phyloP scores from a whole-genome alignment of 768 basidiomycete species.

The Psilocybe azurescens region DNA sequence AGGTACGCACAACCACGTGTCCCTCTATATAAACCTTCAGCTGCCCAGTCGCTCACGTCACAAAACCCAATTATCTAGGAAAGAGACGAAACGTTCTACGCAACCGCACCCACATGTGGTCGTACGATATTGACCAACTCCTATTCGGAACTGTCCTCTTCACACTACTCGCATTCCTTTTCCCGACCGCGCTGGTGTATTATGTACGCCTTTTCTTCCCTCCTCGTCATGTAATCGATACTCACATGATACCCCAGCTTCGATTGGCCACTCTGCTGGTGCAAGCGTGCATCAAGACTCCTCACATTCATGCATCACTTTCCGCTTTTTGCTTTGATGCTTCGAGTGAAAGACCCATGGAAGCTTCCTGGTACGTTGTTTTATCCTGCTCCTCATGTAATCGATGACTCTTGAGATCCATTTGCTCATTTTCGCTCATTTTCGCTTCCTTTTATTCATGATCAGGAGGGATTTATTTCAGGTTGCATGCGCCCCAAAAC shows the following conservation, averaged over 20 bases:
- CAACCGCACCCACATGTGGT: no score
- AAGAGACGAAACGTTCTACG: no score
- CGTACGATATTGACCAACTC: constrained; percentile 86
- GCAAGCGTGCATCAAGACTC: constrained; percentile 51
- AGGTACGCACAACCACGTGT: no score
- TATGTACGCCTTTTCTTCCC: constrained; percentile 22
- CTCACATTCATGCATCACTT: constrained; percentile 91
- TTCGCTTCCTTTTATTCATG: no score
- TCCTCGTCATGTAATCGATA: background rate
- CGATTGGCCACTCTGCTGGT: constrained; percentile 25
- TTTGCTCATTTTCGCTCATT: no score
- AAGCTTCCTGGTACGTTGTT: no score
- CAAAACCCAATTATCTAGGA: background rate
- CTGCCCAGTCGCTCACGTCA: background rate
- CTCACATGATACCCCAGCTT: constrained; percentile 44
- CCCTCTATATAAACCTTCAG: background rate
- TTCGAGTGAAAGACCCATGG: no score
- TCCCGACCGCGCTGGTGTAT: constrained; percentile 29
- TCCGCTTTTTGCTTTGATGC: no score
- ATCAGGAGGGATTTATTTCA: no score
- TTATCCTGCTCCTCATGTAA: no score
- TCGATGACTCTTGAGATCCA: no score
- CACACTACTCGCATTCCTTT: constrained; percentile 56
- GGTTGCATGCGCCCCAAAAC: no score
- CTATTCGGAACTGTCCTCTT: constrained; percentile 93